Conservation (phyloP, 2,329 filamentous ascomycete genomes). For the Atkinsonella texensis region DNA sequence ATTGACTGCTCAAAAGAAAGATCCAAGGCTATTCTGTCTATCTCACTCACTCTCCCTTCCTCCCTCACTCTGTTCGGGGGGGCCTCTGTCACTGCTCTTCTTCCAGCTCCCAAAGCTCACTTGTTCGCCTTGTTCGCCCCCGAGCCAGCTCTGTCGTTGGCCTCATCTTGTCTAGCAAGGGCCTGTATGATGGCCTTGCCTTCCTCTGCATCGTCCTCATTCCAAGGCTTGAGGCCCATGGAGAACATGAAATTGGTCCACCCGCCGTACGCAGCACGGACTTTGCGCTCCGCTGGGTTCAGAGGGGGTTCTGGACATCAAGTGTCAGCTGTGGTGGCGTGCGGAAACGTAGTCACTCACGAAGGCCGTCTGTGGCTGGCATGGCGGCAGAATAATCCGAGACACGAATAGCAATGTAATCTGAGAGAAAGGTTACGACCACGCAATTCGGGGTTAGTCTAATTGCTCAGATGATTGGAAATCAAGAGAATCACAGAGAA, state of each 20-base stretch:
- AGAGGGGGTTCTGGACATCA: constrained; percentile 1
- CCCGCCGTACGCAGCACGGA: constrained; percentile 2
- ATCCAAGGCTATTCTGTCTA: too few species aligned
- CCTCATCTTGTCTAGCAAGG: not conserved
- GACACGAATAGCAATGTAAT: too few species aligned
- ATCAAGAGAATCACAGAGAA: too few species aligned
- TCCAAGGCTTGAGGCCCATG: constrained; percentile 2
- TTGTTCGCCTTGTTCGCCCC: not conserved
- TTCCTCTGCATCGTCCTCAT: not conserved
- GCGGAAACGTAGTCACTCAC: not conserved
- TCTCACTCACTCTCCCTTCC: not conserved
- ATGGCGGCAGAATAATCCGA: not conserved
- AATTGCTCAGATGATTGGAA: too few species aligned
- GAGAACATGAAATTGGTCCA: constrained; percentile 4
- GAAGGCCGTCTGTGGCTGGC: not conserved
- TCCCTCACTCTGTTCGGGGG: not conserved
- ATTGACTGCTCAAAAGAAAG: too few species aligned
- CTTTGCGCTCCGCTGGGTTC: not conserved
- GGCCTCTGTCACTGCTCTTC: not conserved
- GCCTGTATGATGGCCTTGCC: constrained; percentile 3
- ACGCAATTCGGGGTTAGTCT: too few species aligned
- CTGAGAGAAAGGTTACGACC: too few species aligned
- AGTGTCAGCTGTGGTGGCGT: not conserved
- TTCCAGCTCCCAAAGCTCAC: not conserved
- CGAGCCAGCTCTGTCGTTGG: not conserved